These are phyloP conservation scores for Saturnispora hagleri DNA, from an alignment of 805 yeast species.

Conservation along the genomic window DNA sequence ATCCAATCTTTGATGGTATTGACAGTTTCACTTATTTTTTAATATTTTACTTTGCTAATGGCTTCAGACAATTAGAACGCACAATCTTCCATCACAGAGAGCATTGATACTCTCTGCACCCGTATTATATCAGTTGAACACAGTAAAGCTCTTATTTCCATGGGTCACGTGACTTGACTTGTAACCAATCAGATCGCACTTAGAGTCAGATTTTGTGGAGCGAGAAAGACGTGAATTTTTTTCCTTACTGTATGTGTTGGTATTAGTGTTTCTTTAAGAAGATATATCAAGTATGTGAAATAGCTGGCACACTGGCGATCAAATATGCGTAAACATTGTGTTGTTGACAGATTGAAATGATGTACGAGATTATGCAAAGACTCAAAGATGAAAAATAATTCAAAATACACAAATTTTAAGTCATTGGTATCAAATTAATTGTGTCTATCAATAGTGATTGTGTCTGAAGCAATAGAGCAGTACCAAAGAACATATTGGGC, in stretches of 20 bases:
- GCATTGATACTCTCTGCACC: neutral
- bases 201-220: neutral
- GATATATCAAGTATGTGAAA: neutral
- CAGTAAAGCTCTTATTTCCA: neutral
- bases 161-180: neutral
- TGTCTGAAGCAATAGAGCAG: no score
- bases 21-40: no score
- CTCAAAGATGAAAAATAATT: no score
- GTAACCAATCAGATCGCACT: constrained; percentile 4
- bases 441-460: no score
- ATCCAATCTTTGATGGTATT: neutral
- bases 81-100: neutral
- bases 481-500: no score
- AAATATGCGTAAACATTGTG: neutral
- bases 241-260: neutral
- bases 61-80: neutral
- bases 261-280: neutral
- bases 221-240: neutral
- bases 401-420: no score
- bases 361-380: neutral
- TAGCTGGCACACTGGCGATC: neutral
- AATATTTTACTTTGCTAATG: neutral
- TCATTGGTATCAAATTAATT: no score
- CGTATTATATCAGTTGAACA: neutral
- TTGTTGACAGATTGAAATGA: neutral